Base-by-base conservation (phyloP, 208 protist species). In the Leishmania arabica region DNA sequence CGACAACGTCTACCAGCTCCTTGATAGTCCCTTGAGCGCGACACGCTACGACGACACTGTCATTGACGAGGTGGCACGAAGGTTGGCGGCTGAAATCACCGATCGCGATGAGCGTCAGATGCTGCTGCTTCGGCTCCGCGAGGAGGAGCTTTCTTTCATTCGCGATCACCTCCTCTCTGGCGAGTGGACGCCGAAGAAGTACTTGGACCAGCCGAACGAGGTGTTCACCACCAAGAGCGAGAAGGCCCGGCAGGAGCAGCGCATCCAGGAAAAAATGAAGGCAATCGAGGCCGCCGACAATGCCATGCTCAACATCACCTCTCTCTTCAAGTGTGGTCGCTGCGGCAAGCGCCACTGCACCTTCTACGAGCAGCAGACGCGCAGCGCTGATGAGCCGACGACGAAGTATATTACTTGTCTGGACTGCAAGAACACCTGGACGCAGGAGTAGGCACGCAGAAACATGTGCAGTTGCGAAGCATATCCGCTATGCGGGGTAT, bases 371-470 rank as follows among this genome's bases (percentile, higher is more conserved):
- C 84, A 98, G 88, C 99, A 99, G 87, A 99, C 93, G 9, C 92
- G 99, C 58, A 96, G 93, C 31, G 98, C 98, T 17, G 99, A 99
- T 97, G 99, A 99, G 91, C 99, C 99, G 34, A 99, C 98, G 81
- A 99, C 99, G 6, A 98, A 96, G 70, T 99, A 99, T 83, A 92
- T 99, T 72, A 96, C 84, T 40, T 99, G 99, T 87, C 77, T 95
- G 1, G 86, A 97, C 75, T 99, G 98, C 83, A 93, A 93, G 69
- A 77, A 92, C 58, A 79, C 91, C 42, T 99, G 98, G 98, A 95
- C 86, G 45, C 86, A 89, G 34, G 91, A 97, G 78, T 97, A 94
- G 72, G 27, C 24, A 15, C 24, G 45, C 69, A 15, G 21, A 49
- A 0, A 37, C 0, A 13, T 13, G 8, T 71, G 9, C 37, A 27